Conservation (phyloP, 768 basidiomycete genomes). For the Trametes maxima region DNA sequence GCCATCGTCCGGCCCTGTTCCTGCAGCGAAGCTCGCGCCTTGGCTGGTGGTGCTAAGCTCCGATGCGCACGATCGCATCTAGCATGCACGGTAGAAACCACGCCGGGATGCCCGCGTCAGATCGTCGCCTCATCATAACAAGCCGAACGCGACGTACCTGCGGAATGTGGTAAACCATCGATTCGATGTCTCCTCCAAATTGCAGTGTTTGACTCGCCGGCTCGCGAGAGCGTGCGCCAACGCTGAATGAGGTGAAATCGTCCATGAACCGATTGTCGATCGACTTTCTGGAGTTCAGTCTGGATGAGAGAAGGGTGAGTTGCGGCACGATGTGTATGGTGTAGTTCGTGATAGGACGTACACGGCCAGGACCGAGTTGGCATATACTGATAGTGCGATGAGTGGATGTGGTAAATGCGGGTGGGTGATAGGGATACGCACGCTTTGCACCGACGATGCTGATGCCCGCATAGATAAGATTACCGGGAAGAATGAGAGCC, state of each 20-base stretch:
- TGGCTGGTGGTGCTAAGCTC: no score
- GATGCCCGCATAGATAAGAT: slow-evolving; percentile 1
- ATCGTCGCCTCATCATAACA: no score
- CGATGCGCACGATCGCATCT: no score
- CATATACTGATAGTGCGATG: background rate
- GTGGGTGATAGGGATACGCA: background rate
- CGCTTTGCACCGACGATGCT: slow-evolving; percentile 5
- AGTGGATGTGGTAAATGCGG: background rate
- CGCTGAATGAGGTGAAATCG: background rate
- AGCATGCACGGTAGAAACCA: no score
- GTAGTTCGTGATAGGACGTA: background rate
- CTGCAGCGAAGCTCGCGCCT: no score
- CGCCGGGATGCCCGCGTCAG: no score
- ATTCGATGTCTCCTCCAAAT: no score
- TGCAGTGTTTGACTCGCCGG: no score
- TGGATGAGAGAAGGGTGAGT: background rate
- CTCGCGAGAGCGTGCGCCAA: no score
- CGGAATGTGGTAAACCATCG: no score
- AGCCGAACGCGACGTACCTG: no score
- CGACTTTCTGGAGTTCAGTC: background rate
- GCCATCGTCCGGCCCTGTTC: no score
- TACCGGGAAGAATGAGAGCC: slow-evolving; percentile 1
- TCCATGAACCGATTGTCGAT: background rate
- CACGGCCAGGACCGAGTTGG: slow-evolving; percentile 1
- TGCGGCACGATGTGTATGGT: background rate